phyloP scores from a whole-genome alignment of 148 eudicot genomes.

The Euryodendron excelsum region DNA sequence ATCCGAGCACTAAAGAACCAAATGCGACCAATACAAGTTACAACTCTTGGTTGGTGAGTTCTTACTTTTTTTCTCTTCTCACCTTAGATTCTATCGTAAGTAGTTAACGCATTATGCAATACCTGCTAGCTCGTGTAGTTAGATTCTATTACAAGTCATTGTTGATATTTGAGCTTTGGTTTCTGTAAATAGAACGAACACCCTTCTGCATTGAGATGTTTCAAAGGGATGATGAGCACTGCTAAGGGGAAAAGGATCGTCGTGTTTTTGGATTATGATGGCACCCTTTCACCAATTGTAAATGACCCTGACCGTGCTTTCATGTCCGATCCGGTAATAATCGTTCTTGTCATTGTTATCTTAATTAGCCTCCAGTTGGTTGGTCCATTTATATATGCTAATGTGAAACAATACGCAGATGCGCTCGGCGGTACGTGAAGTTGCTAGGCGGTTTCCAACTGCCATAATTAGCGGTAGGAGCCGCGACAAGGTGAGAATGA shows the following conservation, averaged over 20 bases:
- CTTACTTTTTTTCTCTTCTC: too few species aligned
- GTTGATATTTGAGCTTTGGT: background rate
- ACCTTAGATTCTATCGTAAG: too few species aligned
- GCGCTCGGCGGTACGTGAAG: slow-evolving; percentile 71
- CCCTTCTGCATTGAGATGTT: slow-evolving; percentile 70
- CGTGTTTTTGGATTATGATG: slow-evolving; percentile 89
- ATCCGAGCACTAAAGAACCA: background rate
- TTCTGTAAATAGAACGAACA: slow-evolving; percentile 45
- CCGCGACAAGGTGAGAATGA: slow-evolving; percentile 59
- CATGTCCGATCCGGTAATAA: slow-evolving; percentile 70
- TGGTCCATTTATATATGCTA: background rate
- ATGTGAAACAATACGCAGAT: slow-evolving; percentile 40
- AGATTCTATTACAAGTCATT: too few species aligned
- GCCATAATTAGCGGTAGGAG: slow-evolving; percentile 94
- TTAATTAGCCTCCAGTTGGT: too few species aligned
- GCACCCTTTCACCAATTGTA: slow-evolving; percentile 89
- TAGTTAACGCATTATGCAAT: too few species aligned
- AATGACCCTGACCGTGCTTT: slow-evolving; percentile 79
- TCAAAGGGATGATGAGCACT: slow-evolving; percentile 44
- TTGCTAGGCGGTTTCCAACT: slow-evolving; percentile 67
- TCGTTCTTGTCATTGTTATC: background rate
- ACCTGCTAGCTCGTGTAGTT: too few species aligned
- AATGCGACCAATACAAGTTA: slow-evolving; percentile 13
- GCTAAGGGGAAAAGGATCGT: slow-evolving; percentile 63
- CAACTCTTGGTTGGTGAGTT: slow-evolving; percentile 27